Evolutionary conservation across 805 yeast genomes (phyloP).

Genomic region (Yarrowia deformans): DNA sequence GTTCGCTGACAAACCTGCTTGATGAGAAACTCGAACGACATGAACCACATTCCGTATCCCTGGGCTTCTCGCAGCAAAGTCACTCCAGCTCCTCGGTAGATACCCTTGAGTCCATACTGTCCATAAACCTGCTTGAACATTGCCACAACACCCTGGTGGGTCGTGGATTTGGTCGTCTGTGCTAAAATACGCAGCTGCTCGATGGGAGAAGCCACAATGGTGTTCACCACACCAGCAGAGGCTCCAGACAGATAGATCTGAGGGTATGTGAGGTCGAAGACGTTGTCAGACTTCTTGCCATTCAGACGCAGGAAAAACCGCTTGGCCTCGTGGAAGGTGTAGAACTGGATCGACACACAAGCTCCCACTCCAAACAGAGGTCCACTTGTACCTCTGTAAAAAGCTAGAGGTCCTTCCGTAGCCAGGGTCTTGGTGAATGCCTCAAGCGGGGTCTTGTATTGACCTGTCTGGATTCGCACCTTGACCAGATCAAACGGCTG

Average conservation of each 20-base stretch:
- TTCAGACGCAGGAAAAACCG: constrained; percentile 58
- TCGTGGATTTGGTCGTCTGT: constrained; percentile 54
- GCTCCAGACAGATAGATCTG: constrained; percentile 71
- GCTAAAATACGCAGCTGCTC: constrained; percentile 70
- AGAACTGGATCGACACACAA: constrained; percentile 73
- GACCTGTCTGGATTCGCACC: constrained; percentile 74
- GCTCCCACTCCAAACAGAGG: constrained; percentile 75
- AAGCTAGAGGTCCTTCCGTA: constrained; percentile 67
- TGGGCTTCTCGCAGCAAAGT: constrained; percentile 69
- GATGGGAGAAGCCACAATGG: constrained; percentile 68
- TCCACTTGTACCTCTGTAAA: constrained; percentile 72
- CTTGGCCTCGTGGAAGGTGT: constrained; percentile 73
- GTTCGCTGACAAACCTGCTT: constrained; percentile 35
- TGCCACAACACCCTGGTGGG: constrained; percentile 43
- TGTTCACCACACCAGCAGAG: constrained; percentile 68
- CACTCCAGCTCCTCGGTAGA: constrained; percentile 63
- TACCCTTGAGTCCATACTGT: constrained; percentile 57
- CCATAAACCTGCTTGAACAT: constrained; percentile 58
- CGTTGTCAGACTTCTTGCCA: constrained; percentile 42
- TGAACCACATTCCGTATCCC: constrained; percentile 79
- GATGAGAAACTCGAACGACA: constrained; percentile 63
- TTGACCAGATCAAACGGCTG: constrained; percentile 77
- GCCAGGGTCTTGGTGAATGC: constrained; percentile 62
- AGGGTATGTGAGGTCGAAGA: constrained; percentile 54
- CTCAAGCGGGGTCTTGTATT: constrained; percentile 59